Base-by-base conservation (phyloP, 2,329 filamentous ascomycete genomes). In the Colletotrichum scovillei region DNA sequence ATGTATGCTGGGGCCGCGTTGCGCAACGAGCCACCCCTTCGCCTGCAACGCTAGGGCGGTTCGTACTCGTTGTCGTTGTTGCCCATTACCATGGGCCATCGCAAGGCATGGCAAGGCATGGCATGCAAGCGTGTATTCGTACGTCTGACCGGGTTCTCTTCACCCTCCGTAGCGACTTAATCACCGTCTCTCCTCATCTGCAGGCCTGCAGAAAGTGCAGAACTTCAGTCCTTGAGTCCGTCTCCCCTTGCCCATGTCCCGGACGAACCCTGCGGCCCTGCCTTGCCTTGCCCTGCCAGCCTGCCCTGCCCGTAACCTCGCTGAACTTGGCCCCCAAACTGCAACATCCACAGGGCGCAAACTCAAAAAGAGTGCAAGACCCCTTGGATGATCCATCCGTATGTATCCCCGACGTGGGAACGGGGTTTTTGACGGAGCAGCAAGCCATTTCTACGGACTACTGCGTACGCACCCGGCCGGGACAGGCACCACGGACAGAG, bases 311-410 rank as follows among this genome's bases (percentile, higher is more conserved):
- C 42, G 42, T 49, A 46, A 35, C 65, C 59, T 32, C 46, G 46
- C 62, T 65, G 70, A 62, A 49, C 42, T 49, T n/a, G 42, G 59
- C 62, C 53, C 58, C 66, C 67, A 69, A 63, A 62, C 63, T 49
- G 32, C 46, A 55, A 67, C 22, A 42, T 57, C 60, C 59, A 52
- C 12, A 49, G 67, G 55, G 59, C 67, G 28, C 35, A 64, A 73
- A 73, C 70, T 65, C 66, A 59, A 65, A 73, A 67, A 64, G 19
- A 65, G 46, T 60, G 26, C 70, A 38, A 65, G 70, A 64, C 66
- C 70, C 66, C 53, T 69, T 69, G 59, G 42, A 9, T 69, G 69
- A 69, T 69, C 69, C 65, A 69, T 69, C 24, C 69, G n/a, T 69
- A 64, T 65, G 26, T 69, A 64, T 65, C 38, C 32, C 46, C 8